Base-by-base conservation (phyloP, 176 grass and related monocot genomes). In the Zizania latifolia region DNA sequence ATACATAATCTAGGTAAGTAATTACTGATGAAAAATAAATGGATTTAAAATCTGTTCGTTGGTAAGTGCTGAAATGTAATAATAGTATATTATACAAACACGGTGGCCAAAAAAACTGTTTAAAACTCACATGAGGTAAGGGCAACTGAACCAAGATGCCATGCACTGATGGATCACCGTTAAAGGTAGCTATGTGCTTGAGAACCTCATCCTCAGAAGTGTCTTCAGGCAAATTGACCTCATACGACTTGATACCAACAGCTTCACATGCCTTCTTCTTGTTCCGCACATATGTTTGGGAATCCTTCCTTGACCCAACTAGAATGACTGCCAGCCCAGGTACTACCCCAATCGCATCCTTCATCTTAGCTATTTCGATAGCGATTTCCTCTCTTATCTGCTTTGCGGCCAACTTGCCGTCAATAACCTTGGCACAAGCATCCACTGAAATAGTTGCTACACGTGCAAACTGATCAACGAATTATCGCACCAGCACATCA, bases 61-160 rank as follows among this genome's bases (percentile, higher is more conserved):
- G 37, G 19, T 36, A 67, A 4, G 4, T 54, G n/a, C 30, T 3
- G 7, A 59, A 77, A 51, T 53, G 53, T 10, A 67, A 38, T 43
- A 30, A n/a, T 37, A 65, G 30, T 33, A 14, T 38, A 13, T 28
- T 75, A 22, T 33, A 61, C 5, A 48, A 2, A 38, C 62, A 29
- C 10, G 27, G 17, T 43, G 65, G 13, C 19, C 37, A 45, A 68
- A 34, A 5, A 39, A 67, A 1, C 22, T 34, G 26, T 55, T 5
- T 1, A 21, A 58, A 27, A 94, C 88, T 86, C 81, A 97, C 94
- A 19, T 61, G 83, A 40, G 90, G 94, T n/a, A 97, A 85, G 19
- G 94, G 94, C 86, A 97, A 61, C 84, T 97, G 94, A 76, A 97
- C 88, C 60, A 97, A 84, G 75, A 97, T 97, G 62, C 90, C 94